phyloP scores from a whole-genome alignment of 371 early-diverging fungal genomes.

The Funneliformis caledonium region DNA sequence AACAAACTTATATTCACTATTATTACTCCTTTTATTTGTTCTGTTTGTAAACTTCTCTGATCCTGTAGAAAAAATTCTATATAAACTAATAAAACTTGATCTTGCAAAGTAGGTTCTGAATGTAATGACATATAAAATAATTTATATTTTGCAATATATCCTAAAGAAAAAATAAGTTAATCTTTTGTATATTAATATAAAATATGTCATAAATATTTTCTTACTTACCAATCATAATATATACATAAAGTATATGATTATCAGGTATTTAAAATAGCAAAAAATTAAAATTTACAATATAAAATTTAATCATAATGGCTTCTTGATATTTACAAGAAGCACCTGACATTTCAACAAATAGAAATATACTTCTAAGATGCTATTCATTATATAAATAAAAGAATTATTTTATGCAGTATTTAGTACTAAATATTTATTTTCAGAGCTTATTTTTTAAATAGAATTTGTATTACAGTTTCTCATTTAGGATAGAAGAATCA shows the following conservation, averaged over 20 bases:
- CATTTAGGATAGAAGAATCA: neutral
- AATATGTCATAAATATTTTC: neutral
- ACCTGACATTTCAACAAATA: neutral
- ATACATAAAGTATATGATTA: neutral
- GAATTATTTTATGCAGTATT: neutral
- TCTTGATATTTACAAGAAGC: constrained; percentile 1
- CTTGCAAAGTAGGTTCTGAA: neutral
- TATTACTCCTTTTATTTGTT: too few relatives aligned
- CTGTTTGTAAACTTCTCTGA: too few relatives aligned
- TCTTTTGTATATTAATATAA: neutral
- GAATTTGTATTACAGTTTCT: neutral
- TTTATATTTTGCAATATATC: neutral
- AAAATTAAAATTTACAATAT: constrained; percentile 9
- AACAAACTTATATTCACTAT: too few relatives aligned
- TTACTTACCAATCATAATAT: constrained; percentile 3
- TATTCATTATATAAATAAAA: neutral
- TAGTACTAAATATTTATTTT: neutral
- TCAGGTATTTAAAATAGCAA: neutral
- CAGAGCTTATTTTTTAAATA: neutral
- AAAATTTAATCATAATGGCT: neutral
- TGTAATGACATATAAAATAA: neutral
- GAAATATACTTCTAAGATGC: neutral
- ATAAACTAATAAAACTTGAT: neutral
- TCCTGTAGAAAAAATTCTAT: too few relatives aligned
- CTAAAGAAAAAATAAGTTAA: neutral